Evolutionary conservation across 2,329 filamentous ascomycete genomes (phyloP).

Genomic region (Neopestalotiopsis sp.): DNA sequence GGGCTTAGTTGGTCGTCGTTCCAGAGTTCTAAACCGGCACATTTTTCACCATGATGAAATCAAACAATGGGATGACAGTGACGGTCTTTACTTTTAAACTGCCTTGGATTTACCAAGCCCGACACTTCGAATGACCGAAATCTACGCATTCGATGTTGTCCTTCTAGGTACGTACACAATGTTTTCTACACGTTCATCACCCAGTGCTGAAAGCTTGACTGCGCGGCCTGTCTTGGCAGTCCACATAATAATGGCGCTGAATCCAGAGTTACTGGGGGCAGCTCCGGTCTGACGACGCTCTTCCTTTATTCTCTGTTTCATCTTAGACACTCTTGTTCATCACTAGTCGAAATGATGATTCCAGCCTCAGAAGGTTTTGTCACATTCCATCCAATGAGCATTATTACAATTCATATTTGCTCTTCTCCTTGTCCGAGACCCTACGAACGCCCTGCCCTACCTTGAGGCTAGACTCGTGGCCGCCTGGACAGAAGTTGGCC

Average conservation of each 20-base stretch:
- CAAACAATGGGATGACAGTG: background rate
- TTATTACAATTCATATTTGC: too few relatives aligned
- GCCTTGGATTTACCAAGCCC: background rate
- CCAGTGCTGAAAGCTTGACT: background rate
- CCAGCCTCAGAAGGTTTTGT: too few relatives aligned
- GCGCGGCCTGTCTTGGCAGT: background rate
- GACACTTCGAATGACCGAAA: background rate
- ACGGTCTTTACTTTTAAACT: background rate
- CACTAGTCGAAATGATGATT: too few relatives aligned
- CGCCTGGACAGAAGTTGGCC: too few relatives aligned
- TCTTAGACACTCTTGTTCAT: background rate
- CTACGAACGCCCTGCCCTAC: too few relatives aligned
- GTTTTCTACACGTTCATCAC: too few relatives aligned
- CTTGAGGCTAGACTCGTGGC: too few relatives aligned
- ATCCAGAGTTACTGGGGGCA: background rate
- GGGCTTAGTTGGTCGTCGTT: background rate
- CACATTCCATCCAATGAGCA: too few relatives aligned
- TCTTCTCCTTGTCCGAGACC: too few relatives aligned
- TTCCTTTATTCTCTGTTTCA: background rate
- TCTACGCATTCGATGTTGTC: background rate
- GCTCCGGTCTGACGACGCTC: background rate
- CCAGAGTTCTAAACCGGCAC: background rate
- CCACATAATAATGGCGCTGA: background rate
- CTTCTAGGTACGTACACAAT: background rate
- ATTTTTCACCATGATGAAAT: background rate